Percentiles rank a stretch among this genome's conserved stretches.
Conservation (phyloP, 129 eudicot genomes). For the Helianthus tuberosus region DNA sequence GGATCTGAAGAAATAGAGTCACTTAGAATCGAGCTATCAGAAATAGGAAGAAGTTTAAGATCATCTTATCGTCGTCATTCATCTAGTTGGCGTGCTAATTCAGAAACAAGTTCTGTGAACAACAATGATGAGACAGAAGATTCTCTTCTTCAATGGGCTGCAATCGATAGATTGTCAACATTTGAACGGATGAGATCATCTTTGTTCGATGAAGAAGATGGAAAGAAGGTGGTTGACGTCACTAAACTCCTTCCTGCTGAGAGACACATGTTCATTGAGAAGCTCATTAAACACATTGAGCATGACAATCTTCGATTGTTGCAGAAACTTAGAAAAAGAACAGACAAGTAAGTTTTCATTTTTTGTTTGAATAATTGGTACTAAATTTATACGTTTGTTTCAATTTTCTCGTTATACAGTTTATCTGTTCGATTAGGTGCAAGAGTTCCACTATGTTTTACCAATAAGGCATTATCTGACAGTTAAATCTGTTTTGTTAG, state of each 20-base stretch:
- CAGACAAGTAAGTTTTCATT: slow-evolving; percentile 44
- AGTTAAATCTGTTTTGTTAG: slow-evolving; percentile 29
- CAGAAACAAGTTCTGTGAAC: slow-evolving; percentile 3
- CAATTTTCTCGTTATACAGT: background rate
- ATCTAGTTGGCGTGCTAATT: slow-evolving; percentile 27
- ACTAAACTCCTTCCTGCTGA: slow-evolving; percentile 48
- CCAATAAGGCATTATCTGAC: background rate
- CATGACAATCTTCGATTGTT: slow-evolving; percentile 55
- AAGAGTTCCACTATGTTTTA: background rate
- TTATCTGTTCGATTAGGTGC: background rate
- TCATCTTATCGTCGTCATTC: slow-evolving; percentile 27
- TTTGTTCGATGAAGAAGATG: slow-evolving; percentile 41
- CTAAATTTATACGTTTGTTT: background rate
- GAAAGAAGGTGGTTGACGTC: slow-evolving; percentile 52
- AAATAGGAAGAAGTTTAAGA: slow-evolving; percentile 37
- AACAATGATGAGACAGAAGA: slow-evolving; percentile 1
- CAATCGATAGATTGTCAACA: slow-evolving; percentile 41
- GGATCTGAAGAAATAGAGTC: slow-evolving; percentile 32
- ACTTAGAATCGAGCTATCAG: slow-evolving; percentile 33
- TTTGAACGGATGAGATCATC: slow-evolving; percentile 48
- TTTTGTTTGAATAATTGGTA: slow-evolving; percentile 6
- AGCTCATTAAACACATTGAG: slow-evolving; percentile 60
- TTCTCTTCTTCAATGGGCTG: too few relatives aligned
- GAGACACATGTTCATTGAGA: slow-evolving; percentile 51
- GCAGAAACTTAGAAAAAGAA: slow-evolving; percentile 53